Conservation (phyloP, 2,329 filamentous ascomycete genomes). For the Oidium heveae region DNA sequence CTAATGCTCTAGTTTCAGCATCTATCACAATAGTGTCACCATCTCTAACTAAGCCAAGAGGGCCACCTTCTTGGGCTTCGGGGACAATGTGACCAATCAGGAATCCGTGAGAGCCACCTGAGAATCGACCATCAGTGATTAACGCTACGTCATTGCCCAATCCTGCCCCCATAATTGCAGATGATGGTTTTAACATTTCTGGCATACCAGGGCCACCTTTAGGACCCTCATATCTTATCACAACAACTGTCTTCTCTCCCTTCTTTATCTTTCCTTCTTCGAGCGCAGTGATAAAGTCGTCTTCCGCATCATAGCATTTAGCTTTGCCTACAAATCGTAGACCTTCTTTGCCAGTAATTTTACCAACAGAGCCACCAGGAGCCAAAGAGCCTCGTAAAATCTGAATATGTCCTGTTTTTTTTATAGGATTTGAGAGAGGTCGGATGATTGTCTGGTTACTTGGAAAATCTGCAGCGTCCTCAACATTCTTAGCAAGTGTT, state of each 20-base stretch:
- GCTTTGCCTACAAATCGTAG: slow-evolving; percentile 41
- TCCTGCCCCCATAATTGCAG: slow-evolving; percentile 49
- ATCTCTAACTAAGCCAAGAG: slow-evolving; percentile 30
- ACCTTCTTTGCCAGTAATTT: slow-evolving; percentile 57
- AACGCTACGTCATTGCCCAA: slow-evolving; percentile 44
- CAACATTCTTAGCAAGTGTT: slow-evolving; percentile 30
- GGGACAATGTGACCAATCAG: slow-evolving; percentile 36
- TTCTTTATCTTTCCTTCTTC: slow-evolving; percentile 45
- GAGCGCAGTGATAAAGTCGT: slow-evolving; percentile 40
- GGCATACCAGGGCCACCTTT: slow-evolving; percentile 51
- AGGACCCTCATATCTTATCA: slow-evolving; percentile 50
- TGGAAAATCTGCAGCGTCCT: slow-evolving; percentile 36
- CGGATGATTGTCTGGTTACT: slow-evolving; percentile 44
- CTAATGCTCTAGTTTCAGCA: slow-evolving; percentile 27
- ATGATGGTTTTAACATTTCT: slow-evolving; percentile 49
- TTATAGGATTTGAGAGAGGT: slow-evolving; percentile 43
- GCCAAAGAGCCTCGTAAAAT: slow-evolving; percentile 45
- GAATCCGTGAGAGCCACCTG: slow-evolving; percentile 33
- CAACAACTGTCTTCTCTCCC: slow-evolving; percentile 51
- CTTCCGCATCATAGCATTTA: slow-evolving; percentile 43
- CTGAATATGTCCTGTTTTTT: slow-evolving; percentile 45
- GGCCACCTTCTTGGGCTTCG: slow-evolving; percentile 33
- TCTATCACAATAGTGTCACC: slow-evolving; percentile 35
- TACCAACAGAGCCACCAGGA: slow-evolving; percentile 44
- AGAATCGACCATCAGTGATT: slow-evolving; percentile 44